Evolutionary conservation across 352 stramenopile species (phyloP).

Genomic region (Pythium periplocum): DNA sequence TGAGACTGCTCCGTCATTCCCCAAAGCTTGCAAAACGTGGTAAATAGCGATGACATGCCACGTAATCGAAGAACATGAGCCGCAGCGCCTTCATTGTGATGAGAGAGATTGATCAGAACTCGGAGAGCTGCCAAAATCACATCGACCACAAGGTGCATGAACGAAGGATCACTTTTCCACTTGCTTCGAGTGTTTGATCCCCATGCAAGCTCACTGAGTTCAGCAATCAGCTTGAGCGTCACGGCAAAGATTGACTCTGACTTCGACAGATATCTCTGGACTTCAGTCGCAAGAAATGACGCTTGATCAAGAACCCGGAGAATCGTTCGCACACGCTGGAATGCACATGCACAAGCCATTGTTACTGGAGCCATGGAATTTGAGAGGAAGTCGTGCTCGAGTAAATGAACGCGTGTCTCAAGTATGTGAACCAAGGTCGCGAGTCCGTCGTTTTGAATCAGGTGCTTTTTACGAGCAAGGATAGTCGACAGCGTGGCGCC

Average conservation of each 20-base stretch:
- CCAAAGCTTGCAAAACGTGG: constrained; percentile 37
- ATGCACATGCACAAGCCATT: constrained; percentile 11
- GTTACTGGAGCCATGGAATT: constrained; percentile 5
- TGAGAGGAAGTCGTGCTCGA: constrained; percentile 2
- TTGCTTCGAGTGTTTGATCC: constrained; percentile 7
- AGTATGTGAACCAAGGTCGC: constrained; percentile 21
- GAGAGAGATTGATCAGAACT: constrained; percentile 76
- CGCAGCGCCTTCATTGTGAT: constrained; percentile 54
- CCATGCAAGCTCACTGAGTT: constrained; percentile 35
- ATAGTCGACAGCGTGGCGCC: constrained; percentile 24
- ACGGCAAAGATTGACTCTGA: constrained; percentile 26
- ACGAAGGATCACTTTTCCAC: constrained; percentile 24
- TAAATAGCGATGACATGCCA: constrained; percentile 40
- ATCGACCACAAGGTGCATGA: constrained; percentile 31
- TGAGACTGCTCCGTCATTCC: constrained; percentile 4
- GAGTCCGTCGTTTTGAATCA: constrained; percentile 37
- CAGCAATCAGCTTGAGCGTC: constrained; percentile 30
- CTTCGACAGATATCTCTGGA: constrained; percentile 45
- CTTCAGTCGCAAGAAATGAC: constrained; percentile 42
- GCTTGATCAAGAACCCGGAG: constrained; percentile 65
- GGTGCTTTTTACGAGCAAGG: constrained; percentile 27
- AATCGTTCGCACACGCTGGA: constrained; percentile 35
- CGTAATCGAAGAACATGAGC: constrained; percentile 25
- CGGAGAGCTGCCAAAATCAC: constrained; percentile 41
- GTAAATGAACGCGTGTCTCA: constrained; percentile 4